Percentiles rank a stretch among this genome's conserved stretches.
Conservation (phyloP, 225 moss, liverwort and hornwort genomes). For the Pleurozium schreberi region DNA sequence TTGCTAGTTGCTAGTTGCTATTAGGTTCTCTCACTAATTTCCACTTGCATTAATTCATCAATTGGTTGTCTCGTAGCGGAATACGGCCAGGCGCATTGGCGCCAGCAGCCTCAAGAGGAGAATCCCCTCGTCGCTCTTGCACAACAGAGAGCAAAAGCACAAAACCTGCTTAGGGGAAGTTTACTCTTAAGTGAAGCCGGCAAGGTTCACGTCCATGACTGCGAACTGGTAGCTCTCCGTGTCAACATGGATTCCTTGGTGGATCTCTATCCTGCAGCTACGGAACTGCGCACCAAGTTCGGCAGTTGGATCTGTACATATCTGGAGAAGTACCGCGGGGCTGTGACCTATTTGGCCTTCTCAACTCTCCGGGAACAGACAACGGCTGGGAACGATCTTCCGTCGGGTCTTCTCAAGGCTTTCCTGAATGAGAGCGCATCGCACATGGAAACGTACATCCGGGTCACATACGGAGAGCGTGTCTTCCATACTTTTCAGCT, state of each 20-base stretch:
- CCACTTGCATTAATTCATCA: not conserved
- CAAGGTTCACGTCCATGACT: not conserved
- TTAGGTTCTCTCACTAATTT: not conserved
- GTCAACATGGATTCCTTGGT: not conserved
- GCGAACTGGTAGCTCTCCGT: not conserved
- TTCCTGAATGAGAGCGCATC: not conserved
- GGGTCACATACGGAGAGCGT: too few relatives aligned
- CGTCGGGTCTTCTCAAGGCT: not conserved
- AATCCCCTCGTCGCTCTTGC: too few relatives aligned
- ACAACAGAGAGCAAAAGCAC: not conserved
- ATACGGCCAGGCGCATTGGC: not conserved
- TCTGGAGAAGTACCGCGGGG: not conserved
- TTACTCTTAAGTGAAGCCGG: not conserved
- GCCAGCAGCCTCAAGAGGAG: too few relatives aligned
- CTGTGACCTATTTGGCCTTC: not conserved
- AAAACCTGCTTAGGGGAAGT: fast-evolving
- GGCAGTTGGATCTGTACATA: not conserved
- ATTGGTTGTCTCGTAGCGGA: not conserved
- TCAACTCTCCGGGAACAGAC: not conserved
- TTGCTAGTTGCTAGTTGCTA: too few relatives aligned
- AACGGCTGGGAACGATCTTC: not conserved
- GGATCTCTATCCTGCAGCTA: not conserved
- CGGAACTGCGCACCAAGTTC: not conserved
- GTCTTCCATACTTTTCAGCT: not conserved
- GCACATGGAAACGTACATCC: not conserved